Percentiles rank a stretch among this genome's conserved stretches.
These are phyloP conservation scores for Vaccinium myrtillus DNA, from an alignment of 148 eudicot species.

Conservation along the genomic window DNA sequence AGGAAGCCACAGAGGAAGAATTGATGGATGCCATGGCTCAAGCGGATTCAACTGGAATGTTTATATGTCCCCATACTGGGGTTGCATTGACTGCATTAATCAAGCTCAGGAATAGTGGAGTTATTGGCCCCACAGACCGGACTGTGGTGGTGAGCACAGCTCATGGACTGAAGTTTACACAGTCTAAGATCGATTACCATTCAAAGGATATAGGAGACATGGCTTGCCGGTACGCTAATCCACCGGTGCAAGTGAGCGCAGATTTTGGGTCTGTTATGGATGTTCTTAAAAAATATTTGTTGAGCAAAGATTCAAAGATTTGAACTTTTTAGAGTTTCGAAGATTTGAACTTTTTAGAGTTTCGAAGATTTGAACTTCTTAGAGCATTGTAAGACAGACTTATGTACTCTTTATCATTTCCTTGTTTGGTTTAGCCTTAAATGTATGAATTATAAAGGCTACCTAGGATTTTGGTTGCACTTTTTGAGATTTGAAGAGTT, in stretches of 20 bases:
- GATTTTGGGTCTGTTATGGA: slow-evolving; percentile 96
- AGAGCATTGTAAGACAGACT: slow-evolving; percentile 31
- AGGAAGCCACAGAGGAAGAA: slow-evolving; percentile 96
- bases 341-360: background rate
- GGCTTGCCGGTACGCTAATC: slow-evolving; percentile 75
- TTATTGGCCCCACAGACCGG: slow-evolving; percentile 37
- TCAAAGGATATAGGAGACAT: slow-evolving; percentile 68
- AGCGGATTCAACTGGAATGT: slow-evolving; percentile 97
- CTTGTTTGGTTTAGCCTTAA: background rate
- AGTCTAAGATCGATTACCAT: slow-evolving; percentile 43
- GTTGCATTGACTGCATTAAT: slow-evolving; percentile 79
- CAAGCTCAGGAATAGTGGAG: slow-evolving; percentile 71
- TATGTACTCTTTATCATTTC: background rate
- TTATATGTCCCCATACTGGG: slow-evolving; percentile 94
- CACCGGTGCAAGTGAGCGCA: slow-evolving; percentile 77
- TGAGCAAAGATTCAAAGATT: slow-evolving; percentile 30
- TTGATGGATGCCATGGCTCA: slow-evolving; percentile 97
- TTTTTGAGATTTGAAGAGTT: slow-evolving; percentile 39
- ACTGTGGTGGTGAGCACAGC: slow-evolving; percentile 27
- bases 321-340: background rate
- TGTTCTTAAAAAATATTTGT: slow-evolving; percentile 68
- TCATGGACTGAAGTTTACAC: slow-evolving; percentile 22
- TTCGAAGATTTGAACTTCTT: background rate
- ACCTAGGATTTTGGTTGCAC: too few species aligned
- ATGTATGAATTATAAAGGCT: background rate